Evolutionary conservation across 2,329 filamentous ascomycete genomes (phyloP), one percentile per base, ranked within the genome.

Genomic region (Sarocladiaceae sp.): DNA sequence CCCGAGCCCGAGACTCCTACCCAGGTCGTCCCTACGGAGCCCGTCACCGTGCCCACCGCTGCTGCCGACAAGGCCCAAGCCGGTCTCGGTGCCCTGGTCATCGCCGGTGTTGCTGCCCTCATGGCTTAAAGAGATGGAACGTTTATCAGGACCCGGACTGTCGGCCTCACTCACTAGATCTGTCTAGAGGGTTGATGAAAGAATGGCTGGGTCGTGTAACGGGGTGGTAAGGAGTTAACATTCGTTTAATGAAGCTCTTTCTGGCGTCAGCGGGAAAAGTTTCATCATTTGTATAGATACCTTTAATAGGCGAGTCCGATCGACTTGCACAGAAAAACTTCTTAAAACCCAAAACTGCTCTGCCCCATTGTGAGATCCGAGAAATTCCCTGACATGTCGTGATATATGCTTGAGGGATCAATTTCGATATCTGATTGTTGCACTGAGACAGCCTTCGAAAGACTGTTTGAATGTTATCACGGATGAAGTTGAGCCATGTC

Each of bases 21-120:
- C 22, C 7, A 3, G 13, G 57, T 63, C 44, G 59, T 71, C 20
- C 6, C 44, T 20, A 18, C 7, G 22, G 4, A 48, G 44, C 26
- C 44, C 33, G 28, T 33, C 44, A 18, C 44, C 17, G 44, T 48
- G 26, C 63, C 66, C 20, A 66, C 66, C 33, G 71, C 64, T 35
- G 72, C 64, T 20, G 72, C 68, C 44, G 65, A 62, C 53, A 70
- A 66, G 58, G 55, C 63, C 29, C 63, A 62, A 33, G 59, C 66
- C 25, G 67, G 66, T 50, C 50, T 69, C 22, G 69, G 68, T 23
- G 67, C 68, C 52, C 60, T 74, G 37, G 58, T 71, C 44, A 52
- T 71, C 28, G 72, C 65, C 37, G 73, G 67, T 53, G 53, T 71
- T 33, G 69, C 65, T 48, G 70, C 66, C 20, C 51, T 75, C 36